Evolutionary conservation across 2,329 filamentous ascomycete genomes (phyloP).

Genomic region (Pochonia chlamydosporia): DNA sequence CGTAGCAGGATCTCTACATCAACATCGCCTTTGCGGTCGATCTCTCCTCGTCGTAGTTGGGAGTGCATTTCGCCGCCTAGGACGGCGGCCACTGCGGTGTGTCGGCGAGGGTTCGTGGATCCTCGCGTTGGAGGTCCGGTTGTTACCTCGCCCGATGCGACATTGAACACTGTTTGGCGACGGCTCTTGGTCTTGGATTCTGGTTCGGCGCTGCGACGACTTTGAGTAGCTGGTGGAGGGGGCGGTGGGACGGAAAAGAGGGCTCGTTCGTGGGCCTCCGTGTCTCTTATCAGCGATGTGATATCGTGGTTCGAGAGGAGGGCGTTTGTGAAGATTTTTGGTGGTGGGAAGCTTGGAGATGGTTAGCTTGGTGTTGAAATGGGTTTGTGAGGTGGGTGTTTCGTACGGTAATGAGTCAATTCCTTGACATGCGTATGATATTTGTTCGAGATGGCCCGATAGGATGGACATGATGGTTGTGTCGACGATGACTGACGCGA

Average conservation of each 20-base stretch:
- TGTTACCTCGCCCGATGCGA: conserved; percentile 56
- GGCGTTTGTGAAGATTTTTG: conserved; percentile 95
- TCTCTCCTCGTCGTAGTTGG: conserved; percentile 59
- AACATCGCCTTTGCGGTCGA: conserved; percentile 57
- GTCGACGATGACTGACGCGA: conserved; percentile 4
- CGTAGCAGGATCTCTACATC: conserved; percentile 80
- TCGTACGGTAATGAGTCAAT: conserved; percentile 73
- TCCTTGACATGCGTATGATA: conserved; percentile 67
- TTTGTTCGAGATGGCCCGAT: conserved; percentile 68
- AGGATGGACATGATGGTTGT: conserved; percentile 67
- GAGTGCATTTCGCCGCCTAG: conserved; percentile 83
- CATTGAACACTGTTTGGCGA: conserved; percentile 61
- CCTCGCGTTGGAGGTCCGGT: conserved; percentile 43
- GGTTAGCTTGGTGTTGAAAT: background rate
- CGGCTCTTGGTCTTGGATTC: conserved; percentile 36
- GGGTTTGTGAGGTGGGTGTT: background rate
- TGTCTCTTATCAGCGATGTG: conserved; percentile 89
- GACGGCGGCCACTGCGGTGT: conserved; percentile 84
- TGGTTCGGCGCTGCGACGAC: conserved; percentile 28
- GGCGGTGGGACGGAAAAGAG: conserved; percentile 86
- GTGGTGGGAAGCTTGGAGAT: conserved; percentile 66
- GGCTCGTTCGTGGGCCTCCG: conserved; percentile 87
- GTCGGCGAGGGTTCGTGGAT: conserved; percentile 53
- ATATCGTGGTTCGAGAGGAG: conserved; percentile 86
- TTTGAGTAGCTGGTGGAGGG: conserved; percentile 46